phyloP scores from a whole-genome alignment of 805 yeast species.

The Kuraishia floccosa region DNA sequence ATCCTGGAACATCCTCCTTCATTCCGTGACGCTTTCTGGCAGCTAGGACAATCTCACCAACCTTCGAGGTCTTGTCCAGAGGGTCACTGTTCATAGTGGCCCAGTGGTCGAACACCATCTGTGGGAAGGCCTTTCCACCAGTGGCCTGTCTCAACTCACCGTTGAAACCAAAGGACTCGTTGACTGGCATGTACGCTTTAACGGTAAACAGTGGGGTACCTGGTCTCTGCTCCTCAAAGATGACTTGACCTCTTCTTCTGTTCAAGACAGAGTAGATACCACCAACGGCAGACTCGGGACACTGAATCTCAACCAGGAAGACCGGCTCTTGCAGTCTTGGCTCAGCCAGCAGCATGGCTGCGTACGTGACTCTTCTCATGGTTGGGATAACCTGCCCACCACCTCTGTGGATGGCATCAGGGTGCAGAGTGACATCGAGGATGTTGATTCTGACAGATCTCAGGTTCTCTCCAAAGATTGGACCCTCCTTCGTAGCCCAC shows the following conservation, averaged over 20 bases:
- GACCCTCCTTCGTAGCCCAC: conserved; percentile 99
- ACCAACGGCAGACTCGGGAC: conserved; percentile 99
- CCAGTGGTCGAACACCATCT: conserved; percentile 99
- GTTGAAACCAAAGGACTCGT: conserved; percentile 99
- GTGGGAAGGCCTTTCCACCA: conserved; percentile 99
- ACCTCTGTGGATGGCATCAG: conserved; percentile 99
- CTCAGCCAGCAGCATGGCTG: conserved; percentile 95
- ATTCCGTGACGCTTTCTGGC: conserved; percentile 93
- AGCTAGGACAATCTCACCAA: conserved; percentile 45
- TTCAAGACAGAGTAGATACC: conserved; percentile 99
- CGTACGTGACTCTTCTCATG: conserved; percentile 99
- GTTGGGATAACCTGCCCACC: conserved; percentile 99
- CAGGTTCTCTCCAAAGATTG: conserved; percentile 91
- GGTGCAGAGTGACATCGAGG: conserved; percentile 97
- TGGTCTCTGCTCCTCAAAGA: conserved; percentile 99
- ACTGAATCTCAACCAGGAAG: conserved; percentile 97
- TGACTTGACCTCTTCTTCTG: conserved; percentile 99
- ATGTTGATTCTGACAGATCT: conserved; percentile 97
- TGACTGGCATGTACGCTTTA: conserved; percentile 99
- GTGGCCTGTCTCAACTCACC: conserved; percentile 99
- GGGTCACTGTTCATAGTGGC: conserved; percentile 85
- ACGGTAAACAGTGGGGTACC: conserved; percentile 99
- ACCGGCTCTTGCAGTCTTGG: conserved; percentile 99
- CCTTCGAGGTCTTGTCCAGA: conserved; percentile 68
- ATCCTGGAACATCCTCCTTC: conserved; percentile 97